Base-by-base conservation (phyloP, 2,329 filamentous ascomycete species). In the Pestalotiopsis sp. region DNA sequence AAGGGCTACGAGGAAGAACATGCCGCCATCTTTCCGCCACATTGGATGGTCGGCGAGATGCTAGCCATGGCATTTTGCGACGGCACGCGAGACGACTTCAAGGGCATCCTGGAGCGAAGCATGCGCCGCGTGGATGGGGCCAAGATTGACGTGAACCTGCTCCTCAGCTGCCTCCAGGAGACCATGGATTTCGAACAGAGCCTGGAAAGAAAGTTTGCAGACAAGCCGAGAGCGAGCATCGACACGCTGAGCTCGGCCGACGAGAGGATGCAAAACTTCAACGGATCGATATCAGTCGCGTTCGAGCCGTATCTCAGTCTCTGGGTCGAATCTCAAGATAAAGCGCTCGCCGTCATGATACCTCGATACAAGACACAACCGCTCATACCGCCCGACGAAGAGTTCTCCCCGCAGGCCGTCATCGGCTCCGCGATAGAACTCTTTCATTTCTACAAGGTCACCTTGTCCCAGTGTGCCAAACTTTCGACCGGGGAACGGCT, bases 271-370 rank as follows among this genome's bases (percentile, higher is more conserved):
- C 90, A 93, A 23, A 91, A 89, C 67, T 98, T 98, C 79, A 92
- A 93, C 67, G 94, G 97, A 68, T 91, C 93, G 4, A 97, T 99
- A 70, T 98, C 96, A 0, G 94, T 97, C 71, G 96, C 96, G 0
- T 99, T 99, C 76, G 96, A 98, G 81, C 96, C 96, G 1, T 99
- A 98, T 79, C 87, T 99, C 72, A 97, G 94, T 78, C 84, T 99
- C 4, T 99, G 96, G 96, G 94, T 99, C 1, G 95, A 98, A 70
- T 95, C 94, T 11, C 96, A 98, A 80, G 95, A 98, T 80, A 95
- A 91, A 80, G 92, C 97, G 75, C 85, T 98, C 69, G 92, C 94
- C 5, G 81, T 85, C 7, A 90, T 98, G 81, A 93, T 99, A 72
- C 94, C 94, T 0, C 94, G 90, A 78, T 98, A 98, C 80, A 93